Conservation (phyloP, 73 alveolate genomes). For the Symbiodinium natans region DNA sequence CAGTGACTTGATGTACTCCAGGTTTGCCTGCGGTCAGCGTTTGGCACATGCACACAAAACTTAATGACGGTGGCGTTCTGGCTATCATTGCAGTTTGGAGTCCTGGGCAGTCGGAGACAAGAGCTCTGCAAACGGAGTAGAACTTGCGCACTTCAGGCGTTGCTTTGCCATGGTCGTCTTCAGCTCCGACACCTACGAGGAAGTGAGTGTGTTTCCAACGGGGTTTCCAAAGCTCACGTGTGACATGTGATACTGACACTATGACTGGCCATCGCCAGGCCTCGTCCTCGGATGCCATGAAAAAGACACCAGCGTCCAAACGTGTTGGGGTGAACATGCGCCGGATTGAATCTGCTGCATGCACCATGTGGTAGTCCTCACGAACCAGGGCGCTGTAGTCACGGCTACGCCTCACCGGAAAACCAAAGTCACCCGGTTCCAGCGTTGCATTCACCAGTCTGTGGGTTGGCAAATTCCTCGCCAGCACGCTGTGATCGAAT, state of each 20-base stretch:
- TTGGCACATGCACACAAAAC: no score
- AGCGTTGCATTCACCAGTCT: background rate
- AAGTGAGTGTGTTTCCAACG: background rate
- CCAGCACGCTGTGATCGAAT: background rate
- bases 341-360: background rate
- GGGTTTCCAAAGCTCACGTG: background rate
- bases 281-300: background rate
- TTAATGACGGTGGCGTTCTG: no score
- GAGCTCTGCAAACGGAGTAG: no score
- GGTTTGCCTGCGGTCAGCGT: background rate
- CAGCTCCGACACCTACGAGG: no score
- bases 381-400: conserved; percentile 1
- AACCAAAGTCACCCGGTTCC: conserved; percentile 15
- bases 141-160: no score
- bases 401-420: background rate
- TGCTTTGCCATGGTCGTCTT: no score
- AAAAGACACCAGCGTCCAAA: background rate
- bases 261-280: no score
- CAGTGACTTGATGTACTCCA: background rate
- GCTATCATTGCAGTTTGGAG: no score
- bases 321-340: background rate
- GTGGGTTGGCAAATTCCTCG: background rate
- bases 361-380: background rate
- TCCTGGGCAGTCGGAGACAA: no score
- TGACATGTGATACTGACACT: no score